These are phyloP conservation scores for Alternaria metachromatica DNA, from an alignment of 2,329 filamentous ascomycete genomes.

Conservation along the genomic window DNA sequence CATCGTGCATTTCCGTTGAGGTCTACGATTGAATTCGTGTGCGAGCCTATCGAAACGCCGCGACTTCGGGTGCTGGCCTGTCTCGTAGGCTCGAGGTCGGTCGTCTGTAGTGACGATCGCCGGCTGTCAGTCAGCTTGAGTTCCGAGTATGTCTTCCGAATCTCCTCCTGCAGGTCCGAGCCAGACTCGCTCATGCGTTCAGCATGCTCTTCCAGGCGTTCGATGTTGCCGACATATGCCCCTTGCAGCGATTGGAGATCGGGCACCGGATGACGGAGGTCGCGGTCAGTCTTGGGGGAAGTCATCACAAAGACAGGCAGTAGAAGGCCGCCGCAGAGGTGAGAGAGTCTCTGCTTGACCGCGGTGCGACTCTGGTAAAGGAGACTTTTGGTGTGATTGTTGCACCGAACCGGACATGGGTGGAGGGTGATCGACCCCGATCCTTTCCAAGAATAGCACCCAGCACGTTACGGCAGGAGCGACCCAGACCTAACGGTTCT, in stretches of 20 bases:
- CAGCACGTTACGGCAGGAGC: conserved; percentile 17
- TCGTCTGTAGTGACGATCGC: conserved; percentile 61
- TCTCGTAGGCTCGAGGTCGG: conserved; percentile 33
- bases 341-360: background rate
- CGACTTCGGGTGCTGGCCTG: conserved; percentile 44
- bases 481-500: conserved; percentile 11
- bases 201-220: conserved; percentile 76
- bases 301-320: conserved; percentile 34
- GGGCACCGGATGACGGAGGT: conserved; percentile 63
- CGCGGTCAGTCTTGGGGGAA: conserved; percentile 25
- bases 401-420: conserved; percentile 22
- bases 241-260: conserved; percentile 68
- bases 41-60: conserved; percentile 52
- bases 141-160: conserved; percentile 74
- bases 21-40: conserved; percentile 69
- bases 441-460: conserved; percentile 33
- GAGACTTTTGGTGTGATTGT: conserved; percentile 21
- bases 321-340: conserved; percentile 16
- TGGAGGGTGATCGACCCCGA: conserved; percentile 2
- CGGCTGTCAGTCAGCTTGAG: conserved; percentile 73
- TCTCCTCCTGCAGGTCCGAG: conserved; percentile 79
- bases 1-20: conserved; percentile 70
- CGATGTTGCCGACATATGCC: conserved; percentile 71
- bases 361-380: conserved; percentile 11
- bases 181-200: conserved; percentile 74